phyloP scores from a whole-genome alignment of 2,329 filamentous ascomycete species.

The Aureobasidium sp. region DNA sequence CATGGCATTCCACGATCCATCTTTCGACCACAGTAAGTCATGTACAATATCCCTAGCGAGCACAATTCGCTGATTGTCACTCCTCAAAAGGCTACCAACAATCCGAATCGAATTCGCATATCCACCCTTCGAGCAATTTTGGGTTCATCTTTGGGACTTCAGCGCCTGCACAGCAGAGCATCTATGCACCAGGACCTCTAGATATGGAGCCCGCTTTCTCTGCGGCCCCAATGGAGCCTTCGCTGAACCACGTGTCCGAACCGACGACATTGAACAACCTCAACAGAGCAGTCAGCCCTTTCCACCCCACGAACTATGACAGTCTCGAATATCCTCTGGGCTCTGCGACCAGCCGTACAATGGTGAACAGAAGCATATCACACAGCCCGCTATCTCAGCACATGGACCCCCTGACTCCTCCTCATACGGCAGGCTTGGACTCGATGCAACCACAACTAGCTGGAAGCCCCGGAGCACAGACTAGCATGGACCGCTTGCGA shows the following conservation, averaged over 20 bases:
- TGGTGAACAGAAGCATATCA: slow-evolving; percentile 29
- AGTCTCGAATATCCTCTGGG: slow-evolving; percentile 23
- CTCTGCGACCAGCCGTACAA: slow-evolving; percentile 22
- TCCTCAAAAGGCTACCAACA: slow-evolving; percentile 8
- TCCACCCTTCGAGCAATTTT: slow-evolving; percentile 2
- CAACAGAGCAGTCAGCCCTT: slow-evolving; percentile 9
- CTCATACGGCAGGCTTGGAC: slow-evolving; percentile 8
- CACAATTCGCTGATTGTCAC: not conserved
- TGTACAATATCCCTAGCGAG: too few species aligned
- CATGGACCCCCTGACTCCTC: slow-evolving; percentile 19
- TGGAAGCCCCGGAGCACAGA: slow-evolving; percentile 3
- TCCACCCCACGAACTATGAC: slow-evolving; percentile 11
- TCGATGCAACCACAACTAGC: not conserved
- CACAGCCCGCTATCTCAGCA: slow-evolving; percentile 28
- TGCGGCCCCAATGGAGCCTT: slow-evolving; percentile 1
- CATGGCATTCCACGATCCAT: slow-evolving; percentile 19
- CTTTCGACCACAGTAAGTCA: slow-evolving; percentile 27
- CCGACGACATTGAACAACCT: slow-evolving; percentile 7
- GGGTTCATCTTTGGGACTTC: slow-evolving; percentile 8
- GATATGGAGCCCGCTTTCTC: slow-evolving; percentile 4
- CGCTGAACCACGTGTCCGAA: slow-evolving; percentile 3
- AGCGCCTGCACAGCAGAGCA: slow-evolving; percentile 4
- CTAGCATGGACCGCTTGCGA: slow-evolving; percentile 8
- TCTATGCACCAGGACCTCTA: slow-evolving; percentile 10
- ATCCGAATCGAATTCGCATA: not conserved